Evolutionary conservation across 257 asterid species (phyloP).

Genomic region (Solanum pimpinellifolium): DNA sequence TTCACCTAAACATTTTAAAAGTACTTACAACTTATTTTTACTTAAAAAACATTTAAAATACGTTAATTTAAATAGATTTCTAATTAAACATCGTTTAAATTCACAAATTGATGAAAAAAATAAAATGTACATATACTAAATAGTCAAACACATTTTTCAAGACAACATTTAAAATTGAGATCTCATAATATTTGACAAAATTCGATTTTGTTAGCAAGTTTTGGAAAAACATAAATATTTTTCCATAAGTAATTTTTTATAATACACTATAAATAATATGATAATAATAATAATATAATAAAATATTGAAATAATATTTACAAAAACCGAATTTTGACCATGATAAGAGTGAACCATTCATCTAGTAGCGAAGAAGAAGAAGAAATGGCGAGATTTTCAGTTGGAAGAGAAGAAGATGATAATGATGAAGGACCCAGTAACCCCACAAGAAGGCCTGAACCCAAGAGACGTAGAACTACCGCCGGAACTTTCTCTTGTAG

Average conservation of each 20-base stretch:
- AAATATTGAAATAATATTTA: too few relatives aligned
- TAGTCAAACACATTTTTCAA: not conserved
- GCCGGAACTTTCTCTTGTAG: not conserved
- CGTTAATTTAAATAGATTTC: too few relatives aligned
- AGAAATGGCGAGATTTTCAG: conserved; percentile 46
- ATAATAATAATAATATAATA: too few relatives aligned
- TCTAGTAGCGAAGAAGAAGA: not conserved
- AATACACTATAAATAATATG: too few relatives aligned
- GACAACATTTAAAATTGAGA: too few relatives aligned
- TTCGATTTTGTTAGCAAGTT: not conserved
- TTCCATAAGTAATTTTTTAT: not conserved
- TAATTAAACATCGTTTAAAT: too few relatives aligned
- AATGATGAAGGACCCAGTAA: not conserved
- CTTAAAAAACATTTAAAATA: not conserved
- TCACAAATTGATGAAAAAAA: not conserved
- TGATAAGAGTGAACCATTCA: not conserved
- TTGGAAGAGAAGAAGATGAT: conserved; percentile 17
- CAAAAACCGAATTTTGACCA: not conserved
- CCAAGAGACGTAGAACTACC: not conserved
- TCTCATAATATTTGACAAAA: not conserved
- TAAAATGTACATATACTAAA: too few relatives aligned
- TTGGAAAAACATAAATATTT: not conserved
- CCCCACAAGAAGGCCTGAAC: not conserved
- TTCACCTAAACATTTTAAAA: too few relatives aligned
- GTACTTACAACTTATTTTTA: not conserved